Base-by-base conservation (phyloP, 441 rosid species). In the Geranium incanum region DNA sequence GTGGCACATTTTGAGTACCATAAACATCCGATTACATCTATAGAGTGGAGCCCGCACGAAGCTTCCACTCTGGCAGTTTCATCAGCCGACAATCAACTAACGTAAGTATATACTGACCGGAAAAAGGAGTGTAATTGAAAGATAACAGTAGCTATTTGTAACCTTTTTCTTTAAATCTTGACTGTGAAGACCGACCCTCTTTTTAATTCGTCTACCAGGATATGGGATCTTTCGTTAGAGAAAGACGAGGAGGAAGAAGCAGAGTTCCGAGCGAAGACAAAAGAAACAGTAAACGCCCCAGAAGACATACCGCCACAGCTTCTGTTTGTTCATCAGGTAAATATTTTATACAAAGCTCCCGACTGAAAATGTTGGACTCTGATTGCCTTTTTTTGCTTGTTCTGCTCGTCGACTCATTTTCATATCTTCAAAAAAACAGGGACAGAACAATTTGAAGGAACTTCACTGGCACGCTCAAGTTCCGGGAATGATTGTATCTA, bases 221-320 rank as follows among this genome's bases (percentile, higher is more conserved):
- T 95, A 79, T 92, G 99, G 99, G 99, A 95, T 81, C 90, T 95
- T 73, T 90, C 99, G 2, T 75, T 94, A 69, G 97, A 94, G 76
- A 92, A 84, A 77, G 97, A 94, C 18, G 93, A 90, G 74, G 99
- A 95, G 83, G 97, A 95, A 78, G 99, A 92, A 77, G 97, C 89
- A 7, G 97, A 90, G 80, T 95, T 89, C 78, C 85, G 77, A 82
- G 89, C 96, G 68, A 79, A 90, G 84, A 92, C 94, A 37, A 82
- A 82, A 68, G 98, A 92, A 81, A 81, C 78, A 82, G 97, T 92
- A 52, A 87, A 87, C 77, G 95, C 93, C 48, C 97, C 97, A 1
- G 77, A 83, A 50, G 93, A 90, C 80, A 71, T 94, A 57, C 97
- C 99, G 39, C 97, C 97, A 13, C 99, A 94, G 77, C 97, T 94